Evolutionary conservation across 1,284 basidiomycete species (phyloP).

Genomic region (Peniophora sp.): DNA sequence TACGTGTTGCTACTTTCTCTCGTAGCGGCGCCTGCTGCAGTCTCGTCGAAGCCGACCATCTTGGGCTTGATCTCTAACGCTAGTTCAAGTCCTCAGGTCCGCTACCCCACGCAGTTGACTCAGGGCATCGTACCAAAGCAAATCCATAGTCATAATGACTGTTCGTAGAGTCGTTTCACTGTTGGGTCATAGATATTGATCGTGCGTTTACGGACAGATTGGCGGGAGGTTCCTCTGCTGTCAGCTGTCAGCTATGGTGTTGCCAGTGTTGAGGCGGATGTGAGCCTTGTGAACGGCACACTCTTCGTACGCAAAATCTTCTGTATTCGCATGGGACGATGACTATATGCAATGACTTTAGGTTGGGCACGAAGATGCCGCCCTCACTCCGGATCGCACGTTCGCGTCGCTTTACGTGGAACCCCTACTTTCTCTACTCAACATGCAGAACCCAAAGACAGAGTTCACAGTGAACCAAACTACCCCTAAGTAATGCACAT

Average conservation of each 20-base stretch:
- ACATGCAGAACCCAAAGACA: slow-evolving; percentile 34
- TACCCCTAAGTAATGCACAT: slow-evolving; percentile 29
- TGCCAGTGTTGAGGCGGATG: slow-evolving; percentile 48
- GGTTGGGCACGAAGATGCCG: slow-evolving; percentile 39
- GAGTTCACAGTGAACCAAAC: slow-evolving; percentile 33
- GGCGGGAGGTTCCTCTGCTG: slow-evolving; percentile 44
- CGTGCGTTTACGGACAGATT: slow-evolving; percentile 26
- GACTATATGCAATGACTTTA: slow-evolving; percentile 10
- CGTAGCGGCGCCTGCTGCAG: slow-evolving; percentile 4
- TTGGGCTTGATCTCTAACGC: slow-evolving; percentile 31
- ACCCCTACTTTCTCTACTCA: slow-evolving; percentile 35
- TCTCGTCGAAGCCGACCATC: slow-evolving; percentile 18
- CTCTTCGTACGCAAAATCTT: slow-evolving; percentile 30
- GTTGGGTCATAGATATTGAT: slow-evolving; percentile 1
- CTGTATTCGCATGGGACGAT: neutral
- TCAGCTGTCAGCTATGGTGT: slow-evolving; percentile 43
- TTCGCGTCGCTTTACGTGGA: slow-evolving; percentile 40
- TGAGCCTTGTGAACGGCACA: slow-evolving; percentile 39
- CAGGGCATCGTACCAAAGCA: slow-evolving; percentile 41
- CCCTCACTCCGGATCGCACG: slow-evolving; percentile 24
- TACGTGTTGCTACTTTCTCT: slow-evolving; percentile 3
- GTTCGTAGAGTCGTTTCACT: slow-evolving; percentile 20
- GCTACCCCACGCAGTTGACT: slow-evolving; percentile 43
- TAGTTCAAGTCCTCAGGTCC: slow-evolving; percentile 30
- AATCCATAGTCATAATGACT: slow-evolving; percentile 52